These are phyloP conservation scores for Cystofilobasidium macerans DNA, from an alignment of 768 basidiomycete species.

Conservation along the genomic window DNA sequence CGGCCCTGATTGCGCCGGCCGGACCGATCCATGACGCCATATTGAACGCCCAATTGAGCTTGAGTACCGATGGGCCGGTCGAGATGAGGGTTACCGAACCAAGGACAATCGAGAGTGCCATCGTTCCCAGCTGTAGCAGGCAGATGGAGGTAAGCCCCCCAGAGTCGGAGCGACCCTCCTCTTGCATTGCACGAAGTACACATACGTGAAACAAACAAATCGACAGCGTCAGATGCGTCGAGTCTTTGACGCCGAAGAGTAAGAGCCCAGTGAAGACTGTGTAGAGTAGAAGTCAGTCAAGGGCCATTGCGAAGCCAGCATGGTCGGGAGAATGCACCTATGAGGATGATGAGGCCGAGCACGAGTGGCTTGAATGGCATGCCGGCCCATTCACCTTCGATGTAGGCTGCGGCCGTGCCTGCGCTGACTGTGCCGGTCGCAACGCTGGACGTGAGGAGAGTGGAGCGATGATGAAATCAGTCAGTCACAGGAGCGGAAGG, in stretches of 20 bases:
- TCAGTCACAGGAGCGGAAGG: too few species aligned
- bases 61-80: conserved; percentile 45
- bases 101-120: conserved; percentile 48
- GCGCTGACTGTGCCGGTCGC: conserved; percentile 62
- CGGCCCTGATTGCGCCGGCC: conserved; percentile 41
- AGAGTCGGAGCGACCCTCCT: not conserved
- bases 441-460: conserved; percentile 31
- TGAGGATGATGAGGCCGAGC: conserved; percentile 48
- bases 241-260: conserved; percentile 19
- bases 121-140: conserved; percentile 38
- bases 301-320: conserved; percentile 32
- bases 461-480: not conserved
- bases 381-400: conserved; percentile 49
- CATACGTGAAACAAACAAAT: conserved; percentile 53
- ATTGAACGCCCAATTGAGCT: conserved; percentile 48
- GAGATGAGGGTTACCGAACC: conserved; percentile 48
- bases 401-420: conserved; percentile 57
- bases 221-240: conserved; percentile 47
- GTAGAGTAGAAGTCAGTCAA: not conserved
- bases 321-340: conserved; percentile 44
- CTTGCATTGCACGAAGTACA: conserved; percentile 29
- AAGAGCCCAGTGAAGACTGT: conserved; percentile 18
- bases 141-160: not conserved
- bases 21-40: conserved; percentile 26
- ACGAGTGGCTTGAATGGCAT: conserved; percentile 51